Percentiles rank a stretch among this genome's conserved stretches.
Conservation (phyloP, 1,284 basidiomycete species). For the Moesziomyces sp. region DNA sequence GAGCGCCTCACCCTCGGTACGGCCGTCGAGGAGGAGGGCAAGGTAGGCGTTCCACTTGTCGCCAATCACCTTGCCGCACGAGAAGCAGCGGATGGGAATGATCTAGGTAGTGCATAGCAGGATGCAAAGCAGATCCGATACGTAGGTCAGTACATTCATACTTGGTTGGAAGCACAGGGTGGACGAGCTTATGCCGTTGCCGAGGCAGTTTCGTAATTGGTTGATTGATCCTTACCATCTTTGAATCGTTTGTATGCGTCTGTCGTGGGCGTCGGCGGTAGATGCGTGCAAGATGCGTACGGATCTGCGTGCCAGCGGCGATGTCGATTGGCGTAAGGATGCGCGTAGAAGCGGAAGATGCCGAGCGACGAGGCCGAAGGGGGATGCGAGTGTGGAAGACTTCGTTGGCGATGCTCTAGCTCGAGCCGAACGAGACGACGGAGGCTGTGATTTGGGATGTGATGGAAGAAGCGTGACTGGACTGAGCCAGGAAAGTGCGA, state of each 20-base stretch:
- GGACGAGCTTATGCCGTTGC: background rate
- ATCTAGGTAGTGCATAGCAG: slow-evolving; percentile 30
- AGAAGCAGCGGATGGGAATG: slow-evolving; percentile 67
- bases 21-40: slow-evolving; percentile 61
- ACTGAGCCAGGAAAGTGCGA: background rate
- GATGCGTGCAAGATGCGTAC: background rate
- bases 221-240: background rate
- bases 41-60: slow-evolving; percentile 68
- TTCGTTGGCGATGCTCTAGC: background rate
- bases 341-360: background rate
- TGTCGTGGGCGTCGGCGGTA: background rate
- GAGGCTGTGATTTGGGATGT: background rate
- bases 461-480: background rate
- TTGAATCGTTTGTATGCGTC: background rate
- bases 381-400: background rate
- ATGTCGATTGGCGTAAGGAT: no score
- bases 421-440: background rate
- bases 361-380: no score
- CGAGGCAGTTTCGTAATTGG: no score
- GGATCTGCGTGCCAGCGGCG: background rate
- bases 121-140: background rate
- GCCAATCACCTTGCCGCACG: slow-evolving; percentile 67
- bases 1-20: slow-evolving; percentile 81
- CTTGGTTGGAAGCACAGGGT: no score
- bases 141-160: background rate